These are phyloP conservation scores for Dryas integrifolia DNA, from an alignment of 331 rosid species.

Conservation along the genomic window DNA sequence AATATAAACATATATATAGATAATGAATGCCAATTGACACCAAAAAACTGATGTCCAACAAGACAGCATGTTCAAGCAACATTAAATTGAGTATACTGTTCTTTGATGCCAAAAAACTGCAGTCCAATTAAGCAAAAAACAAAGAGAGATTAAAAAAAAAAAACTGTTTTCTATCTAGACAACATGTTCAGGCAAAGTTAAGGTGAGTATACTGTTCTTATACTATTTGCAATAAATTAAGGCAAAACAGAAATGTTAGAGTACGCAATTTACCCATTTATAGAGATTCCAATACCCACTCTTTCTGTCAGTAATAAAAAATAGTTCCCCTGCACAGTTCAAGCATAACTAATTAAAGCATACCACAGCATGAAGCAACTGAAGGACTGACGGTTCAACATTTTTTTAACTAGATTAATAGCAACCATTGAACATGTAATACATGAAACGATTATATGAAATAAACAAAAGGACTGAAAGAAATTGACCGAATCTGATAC, in stretches of 20 bases:
- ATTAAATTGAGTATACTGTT: not conserved
- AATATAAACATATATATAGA: not conserved
- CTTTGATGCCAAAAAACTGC: not conserved
- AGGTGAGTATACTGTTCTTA: not conserved
- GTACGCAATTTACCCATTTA: conserved; percentile 68
- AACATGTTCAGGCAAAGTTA: not conserved
- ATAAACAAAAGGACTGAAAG: not conserved
- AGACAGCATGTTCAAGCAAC: conserved; percentile 23
- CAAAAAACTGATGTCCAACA: not conserved
- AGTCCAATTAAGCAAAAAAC: not conserved
- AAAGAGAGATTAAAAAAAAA: not conserved
- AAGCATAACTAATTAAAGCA: conserved; percentile 20
- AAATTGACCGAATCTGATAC: not conserved
- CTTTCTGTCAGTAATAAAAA: conserved; percentile 73
- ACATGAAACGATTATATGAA: conserved; percentile 4
- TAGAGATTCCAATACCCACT: conserved; percentile 92
- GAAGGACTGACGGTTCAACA: not conserved
- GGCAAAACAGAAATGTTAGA: conserved; percentile 11
- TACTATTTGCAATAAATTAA: not conserved
- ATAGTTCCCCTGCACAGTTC: conserved; percentile 74
- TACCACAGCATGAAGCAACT: conserved; percentile 15
- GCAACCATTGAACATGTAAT: not conserved
- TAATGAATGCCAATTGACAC: not conserved
- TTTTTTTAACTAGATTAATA: not conserved
- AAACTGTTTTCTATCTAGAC: not conserved